Evolutionary conservation across 2,329 filamentous ascomycete species (phyloP).

Genomic region (Hypocreales sp.): DNA sequence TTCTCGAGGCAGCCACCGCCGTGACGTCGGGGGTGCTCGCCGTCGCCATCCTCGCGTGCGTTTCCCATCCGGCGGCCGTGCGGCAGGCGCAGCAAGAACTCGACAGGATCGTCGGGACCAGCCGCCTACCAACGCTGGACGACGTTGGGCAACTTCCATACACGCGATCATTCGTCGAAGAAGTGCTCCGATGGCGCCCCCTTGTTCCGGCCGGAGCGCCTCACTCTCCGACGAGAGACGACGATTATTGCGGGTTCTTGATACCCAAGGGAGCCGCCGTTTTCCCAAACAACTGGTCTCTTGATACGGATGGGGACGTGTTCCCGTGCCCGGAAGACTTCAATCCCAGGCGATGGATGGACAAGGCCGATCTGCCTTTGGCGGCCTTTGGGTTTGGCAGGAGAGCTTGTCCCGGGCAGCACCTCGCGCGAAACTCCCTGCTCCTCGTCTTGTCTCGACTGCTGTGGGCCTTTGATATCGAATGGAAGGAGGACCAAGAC

Average conservation of each 20-base stretch:
- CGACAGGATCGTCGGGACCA: conserved; percentile 30
- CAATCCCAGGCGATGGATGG: conserved; percentile 2
- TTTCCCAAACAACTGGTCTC: conserved; percentile 1
- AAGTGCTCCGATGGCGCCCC: conserved; percentile 39
- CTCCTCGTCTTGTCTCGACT: neutral
- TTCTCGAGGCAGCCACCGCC: conserved; percentile 27
- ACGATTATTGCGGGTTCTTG: conserved; percentile 28
- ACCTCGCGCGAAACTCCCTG: conserved; percentile 1
- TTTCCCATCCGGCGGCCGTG: conserved; percentile 1
- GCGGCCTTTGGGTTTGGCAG: conserved; percentile 3
- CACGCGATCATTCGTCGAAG: conserved; percentile 36
- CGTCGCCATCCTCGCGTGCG: conserved; percentile 3
- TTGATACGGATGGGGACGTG: conserved; percentile 1
- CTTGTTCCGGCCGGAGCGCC: conserved; percentile 28
- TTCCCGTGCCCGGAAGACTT: conserved; percentile 1
- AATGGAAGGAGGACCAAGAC: neutral
- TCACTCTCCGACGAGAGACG: conserved; percentile 29
- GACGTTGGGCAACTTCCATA: conserved; percentile 35
- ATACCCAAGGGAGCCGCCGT: conserved; percentile 22
- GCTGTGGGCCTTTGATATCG: conserved; percentile 1
- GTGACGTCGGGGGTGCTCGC: conserved; percentile 25
- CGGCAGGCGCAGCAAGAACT: conserved; percentile 32
- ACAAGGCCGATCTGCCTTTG: conserved; percentile 1
- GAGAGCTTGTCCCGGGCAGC: conserved; percentile 2
- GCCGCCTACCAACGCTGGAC: conserved; percentile 29